These are phyloP conservation scores for Naganishia onofrii DNA, from an alignment of 768 basidiomycete genomes.

Conservation along the genomic window DNA sequence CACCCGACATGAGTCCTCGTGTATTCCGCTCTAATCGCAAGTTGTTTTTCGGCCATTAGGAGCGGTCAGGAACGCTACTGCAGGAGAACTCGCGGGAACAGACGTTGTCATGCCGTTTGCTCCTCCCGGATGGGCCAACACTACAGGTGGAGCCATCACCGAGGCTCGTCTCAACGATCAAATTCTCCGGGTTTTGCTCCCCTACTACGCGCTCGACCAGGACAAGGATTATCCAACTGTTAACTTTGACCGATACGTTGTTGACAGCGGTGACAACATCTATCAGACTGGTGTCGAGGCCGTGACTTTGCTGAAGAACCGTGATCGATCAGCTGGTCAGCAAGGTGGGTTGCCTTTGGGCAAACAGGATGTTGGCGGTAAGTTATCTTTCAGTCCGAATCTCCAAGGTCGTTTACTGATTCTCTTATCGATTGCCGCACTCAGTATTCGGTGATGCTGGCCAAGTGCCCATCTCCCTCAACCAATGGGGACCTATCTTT, in stretches of 20 bases:
- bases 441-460: slow-evolving; percentile 16
- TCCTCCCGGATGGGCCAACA: slow-evolving; percentile 7
- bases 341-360: slow-evolving; percentile 11
- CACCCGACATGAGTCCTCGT: not conserved
- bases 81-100: slow-evolving; percentile 16
- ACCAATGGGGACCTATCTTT: slow-evolving; percentile 23
- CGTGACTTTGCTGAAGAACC: slow-evolving; percentile 23
- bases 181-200: slow-evolving; percentile 13
- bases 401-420: not conserved
- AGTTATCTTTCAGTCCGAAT: not conserved
- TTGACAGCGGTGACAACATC: slow-evolving; percentile 6
- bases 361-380: slow-evolving; percentile 19
- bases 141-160: slow-evolving; percentile 1
- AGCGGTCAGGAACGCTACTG: slow-evolving; percentile 22
- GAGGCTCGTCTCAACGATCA: slow-evolving; percentile 14
- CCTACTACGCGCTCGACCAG: slow-evolving; percentile 56
- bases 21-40: not conserved
- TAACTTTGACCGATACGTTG: slow-evolving; percentile 59
- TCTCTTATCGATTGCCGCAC: not conserved
- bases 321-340: slow-evolving; percentile 16
- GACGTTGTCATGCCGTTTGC: slow-evolving; percentile 17
- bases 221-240: slow-evolving; percentile 63
- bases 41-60: not conserved
- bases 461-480: slow-evolving; percentile 22
- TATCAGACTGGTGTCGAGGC: slow-evolving; percentile 17